Evolutionary conservation across 2,329 filamentous ascomycete genomes (phyloP), one percentile per base, ranked within the genome.

Genomic region (Hypoxylon rubiginosum): DNA sequence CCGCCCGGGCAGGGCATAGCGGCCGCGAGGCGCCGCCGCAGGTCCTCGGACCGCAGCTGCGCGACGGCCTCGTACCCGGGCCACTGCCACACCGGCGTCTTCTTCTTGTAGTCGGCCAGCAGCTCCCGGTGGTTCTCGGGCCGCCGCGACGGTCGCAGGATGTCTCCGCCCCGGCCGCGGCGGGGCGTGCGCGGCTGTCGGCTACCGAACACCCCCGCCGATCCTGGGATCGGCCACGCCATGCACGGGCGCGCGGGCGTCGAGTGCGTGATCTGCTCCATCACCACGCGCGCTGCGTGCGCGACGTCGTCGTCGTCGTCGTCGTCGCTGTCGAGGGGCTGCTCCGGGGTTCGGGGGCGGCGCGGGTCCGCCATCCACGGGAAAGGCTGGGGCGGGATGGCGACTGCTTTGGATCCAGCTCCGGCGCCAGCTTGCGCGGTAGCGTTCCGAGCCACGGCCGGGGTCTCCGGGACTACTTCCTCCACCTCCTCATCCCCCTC

Each of bases 51-150:
- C n/a, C 39, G 7, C 28, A 32, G 24, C 4, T 28, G 32, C 15
- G n/a, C 24, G 2, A 39, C 39, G 21, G 21, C 48, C 46, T 58
- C 30, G 46, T 73, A 71, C 0, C 68, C 68, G 0, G 72, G 72
- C 1, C 39, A 68, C 1, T 64, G 15, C 8, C 45, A 72, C 0
- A 70, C 70, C 0, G 73, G 72, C 2, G 72, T 74, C 36, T 69
- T 68, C 49, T 71, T 72, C 45, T 71, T 72, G 32, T 75, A 74
- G 3, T 63, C 50, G 1, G 65, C 61, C 0, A 71, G 1, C 0
- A 70, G 36, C 28, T 70, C 49, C 2, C 64, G 41, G 3, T 66
- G 67, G 15, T 74, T 57, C 0, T 53, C 51, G 0, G 72, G 65
- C 0, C 28, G 58, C 26, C 70, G 70, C 7, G 54, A 68, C 0